Conservation (phyloP, 768 basidiomycete genomes). For the Lactarius psammicola region DNA sequence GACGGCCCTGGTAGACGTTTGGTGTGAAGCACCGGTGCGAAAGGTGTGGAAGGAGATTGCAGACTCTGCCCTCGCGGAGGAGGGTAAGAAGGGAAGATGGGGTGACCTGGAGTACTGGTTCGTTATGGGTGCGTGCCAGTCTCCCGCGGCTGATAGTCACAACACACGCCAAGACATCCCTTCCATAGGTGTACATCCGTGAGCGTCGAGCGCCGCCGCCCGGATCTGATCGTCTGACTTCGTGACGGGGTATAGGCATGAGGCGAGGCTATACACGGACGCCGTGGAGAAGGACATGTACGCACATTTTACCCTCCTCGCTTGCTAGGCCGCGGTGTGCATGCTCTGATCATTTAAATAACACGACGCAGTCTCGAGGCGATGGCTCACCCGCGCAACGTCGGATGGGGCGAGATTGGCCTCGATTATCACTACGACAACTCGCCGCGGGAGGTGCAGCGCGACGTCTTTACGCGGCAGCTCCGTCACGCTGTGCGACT, state of each 20-base stretch:
- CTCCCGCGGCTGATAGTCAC: neutral
- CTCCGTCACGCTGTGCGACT: slow-evolving; percentile 64
- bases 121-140: slow-evolving; percentile 57
- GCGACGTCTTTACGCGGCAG: slow-evolving; percentile 63
- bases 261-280: slow-evolving; percentile 67
- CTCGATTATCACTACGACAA: slow-evolving; percentile 83
- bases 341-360: neutral
- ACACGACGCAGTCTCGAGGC: slow-evolving; percentile 56
- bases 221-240: neutral
- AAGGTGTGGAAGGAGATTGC: slow-evolving; percentile 67
- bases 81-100: slow-evolving; percentile 55
- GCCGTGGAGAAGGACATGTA: slow-evolving; percentile 68
- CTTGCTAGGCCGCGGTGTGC: neutral
- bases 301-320: slow-evolving; percentile 30
- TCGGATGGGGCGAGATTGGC: slow-evolving; percentile 88
- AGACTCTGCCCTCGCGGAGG: slow-evolving; percentile 57
- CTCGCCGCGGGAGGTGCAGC: slow-evolving; percentile 69
- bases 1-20: slow-evolving; percentile 76
- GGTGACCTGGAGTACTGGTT: slow-evolving; percentile 77
- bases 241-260: slow-evolving; percentile 49
- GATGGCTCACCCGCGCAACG: slow-evolving; percentile 76
- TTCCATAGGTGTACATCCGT: slow-evolving; percentile 70
- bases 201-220: slow-evolving; percentile 33
- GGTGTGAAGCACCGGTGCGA: slow-evolving; percentile 79
- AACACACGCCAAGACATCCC: neutral